Percentiles rank a stretch among this genome's conserved stretches.
Conservation (phyloP, 768 basidiomycete species). For the Phlebiopsis gigantea region DNA sequence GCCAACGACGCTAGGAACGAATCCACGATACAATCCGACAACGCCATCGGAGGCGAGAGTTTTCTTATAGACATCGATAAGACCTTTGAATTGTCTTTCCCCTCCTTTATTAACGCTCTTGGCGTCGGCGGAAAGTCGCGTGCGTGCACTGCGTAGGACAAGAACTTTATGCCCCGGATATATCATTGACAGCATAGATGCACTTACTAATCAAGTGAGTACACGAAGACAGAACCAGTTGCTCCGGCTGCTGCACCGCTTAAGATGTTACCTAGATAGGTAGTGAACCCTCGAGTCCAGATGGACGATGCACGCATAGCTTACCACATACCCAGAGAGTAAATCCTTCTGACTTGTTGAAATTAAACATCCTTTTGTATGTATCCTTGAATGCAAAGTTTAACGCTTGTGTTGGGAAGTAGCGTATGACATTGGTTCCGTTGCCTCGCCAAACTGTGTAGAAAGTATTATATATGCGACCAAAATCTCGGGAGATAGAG, state of each 20-base stretch:
- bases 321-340: constrained; percentile 31
- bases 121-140: constrained; percentile 36
- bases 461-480: not conserved
- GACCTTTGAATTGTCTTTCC: constrained; percentile 34
- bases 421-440: constrained; percentile 37
- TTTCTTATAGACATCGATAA: constrained; percentile 39
- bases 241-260: constrained; percentile 41
- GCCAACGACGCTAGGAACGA: constrained; percentile 36
- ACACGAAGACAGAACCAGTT: constrained; percentile 37
- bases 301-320: not conserved
- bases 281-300: not conserved
- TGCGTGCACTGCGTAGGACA: constrained; percentile 30
- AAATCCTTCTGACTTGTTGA: constrained; percentile 33
- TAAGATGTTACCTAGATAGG: constrained; percentile 31
- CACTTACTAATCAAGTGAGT: constrained; percentile 39
- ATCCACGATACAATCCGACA: constrained; percentile 37
- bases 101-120: constrained; percentile 34
- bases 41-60: constrained; percentile 37
- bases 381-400: constrained; percentile 46
- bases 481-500: not conserved
- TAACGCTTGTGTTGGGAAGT: constrained; percentile 42
- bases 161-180: too few relatives aligned
- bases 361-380: constrained; percentile 34
- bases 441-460: constrained; percentile 39
- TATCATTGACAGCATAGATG: not conserved